Percentiles rank a stretch among this genome's conserved stretches.
phyloP scores from a whole-genome alignment of 2,329 filamentous ascomycete species.

The Geosmithia morbida region DNA sequence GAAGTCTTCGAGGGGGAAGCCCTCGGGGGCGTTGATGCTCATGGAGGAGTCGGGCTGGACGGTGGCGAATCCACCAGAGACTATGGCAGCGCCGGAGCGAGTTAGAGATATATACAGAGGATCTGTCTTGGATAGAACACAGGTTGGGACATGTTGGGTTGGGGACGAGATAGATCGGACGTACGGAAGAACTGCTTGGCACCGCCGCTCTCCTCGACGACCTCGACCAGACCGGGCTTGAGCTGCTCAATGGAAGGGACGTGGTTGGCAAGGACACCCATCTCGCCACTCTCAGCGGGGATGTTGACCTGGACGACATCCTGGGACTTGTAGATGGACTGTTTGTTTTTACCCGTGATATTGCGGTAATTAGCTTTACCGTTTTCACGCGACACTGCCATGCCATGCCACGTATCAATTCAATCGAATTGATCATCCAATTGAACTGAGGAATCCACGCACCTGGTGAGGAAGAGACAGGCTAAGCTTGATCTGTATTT shows the following conservation, averaged over 20 bases:
- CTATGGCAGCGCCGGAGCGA: slow-evolving; percentile 15
- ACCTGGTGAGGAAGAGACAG: slow-evolving; percentile 97
- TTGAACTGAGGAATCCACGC: slow-evolving; percentile 25
- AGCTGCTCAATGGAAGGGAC: slow-evolving; percentile 98
- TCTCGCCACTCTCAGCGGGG: slow-evolving; percentile 92
- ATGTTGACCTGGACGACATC: slow-evolving; percentile 93
- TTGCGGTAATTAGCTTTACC: slow-evolving; percentile 35
- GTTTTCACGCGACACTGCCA: slow-evolving; percentile 11
- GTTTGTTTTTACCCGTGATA: slow-evolving; percentile 4
- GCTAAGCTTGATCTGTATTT: slow-evolving; percentile 77
- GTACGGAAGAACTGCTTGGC: slow-evolving; percentile 97
- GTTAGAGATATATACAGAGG: background rate
- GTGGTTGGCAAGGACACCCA: slow-evolving; percentile 99
- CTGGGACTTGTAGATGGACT: slow-evolving; percentile 58
- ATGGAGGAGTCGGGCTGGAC: slow-evolving; percentile 89
- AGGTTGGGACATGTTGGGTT: background rate
- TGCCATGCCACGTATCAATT: background rate
- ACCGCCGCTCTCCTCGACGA: slow-evolving; percentile 81
- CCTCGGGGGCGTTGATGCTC: slow-evolving; percentile 98
- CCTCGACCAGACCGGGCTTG: slow-evolving; percentile 91
- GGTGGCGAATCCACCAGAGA: slow-evolving; percentile 92
- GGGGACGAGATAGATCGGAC: slow-evolving; percentile 14
- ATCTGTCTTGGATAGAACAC: background rate
- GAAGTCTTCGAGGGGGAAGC: slow-evolving; percentile 89
- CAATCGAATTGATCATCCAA: background rate